A percentile compares a stretch with the other conserved stretches of the same genome.
These are phyloP conservation scores for Plectosphaerella cucumerina DNA, from an alignment of 2,329 filamentous ascomycete genomes.

Conservation along the genomic window DNA sequence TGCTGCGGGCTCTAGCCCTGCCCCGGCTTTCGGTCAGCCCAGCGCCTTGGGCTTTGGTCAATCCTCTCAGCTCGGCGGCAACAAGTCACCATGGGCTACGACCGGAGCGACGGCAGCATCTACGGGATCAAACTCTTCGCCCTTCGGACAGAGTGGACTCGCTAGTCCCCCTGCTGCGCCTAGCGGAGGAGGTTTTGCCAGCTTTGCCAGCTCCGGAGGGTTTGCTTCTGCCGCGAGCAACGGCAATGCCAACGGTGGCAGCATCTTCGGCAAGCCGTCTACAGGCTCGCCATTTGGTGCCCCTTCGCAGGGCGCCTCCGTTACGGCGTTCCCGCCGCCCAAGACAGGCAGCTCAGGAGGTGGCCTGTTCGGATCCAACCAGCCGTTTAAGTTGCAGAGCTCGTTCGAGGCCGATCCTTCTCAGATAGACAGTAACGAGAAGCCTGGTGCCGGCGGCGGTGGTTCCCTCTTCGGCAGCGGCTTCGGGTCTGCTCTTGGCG, in stretches of 20 bases:
- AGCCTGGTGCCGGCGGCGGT: conserved; percentile 36
- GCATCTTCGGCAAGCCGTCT: conserved; percentile 34
- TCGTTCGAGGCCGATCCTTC: conserved; percentile 63
- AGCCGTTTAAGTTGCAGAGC: conserved; percentile 61
- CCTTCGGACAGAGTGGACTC: conserved; percentile 54
- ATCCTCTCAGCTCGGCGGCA: conserved; percentile 41
- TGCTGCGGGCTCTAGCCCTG: conserved; percentile 22
- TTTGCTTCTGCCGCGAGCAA: conserved; percentile 45
- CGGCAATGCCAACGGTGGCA: conserved; percentile 26
- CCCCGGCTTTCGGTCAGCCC: conserved; percentile 46
- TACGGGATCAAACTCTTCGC: conserved; percentile 26
- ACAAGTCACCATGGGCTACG: conserved; percentile 50
- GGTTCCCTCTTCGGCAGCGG: conserved; percentile 55
- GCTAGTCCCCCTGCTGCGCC: conserved; percentile 22
- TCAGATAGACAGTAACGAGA: conserved; percentile 54
- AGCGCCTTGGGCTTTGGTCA: conserved; percentile 46
- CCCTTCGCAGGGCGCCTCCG: conserved; percentile 23
- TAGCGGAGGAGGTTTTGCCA: conserved; percentile 41
- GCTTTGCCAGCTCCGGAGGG: conserved; percentile 50
- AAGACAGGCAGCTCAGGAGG: conserved; percentile 29
- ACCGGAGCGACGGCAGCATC: conserved; percentile 25
- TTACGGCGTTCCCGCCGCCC: conserved; percentile 34
- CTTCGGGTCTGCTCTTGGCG: conserved; percentile 56
- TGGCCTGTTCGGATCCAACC: conserved; percentile 37
- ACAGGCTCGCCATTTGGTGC: conserved; percentile 24